These are phyloP conservation scores for Pythium phragmiticola DNA, from an alignment of 352 stramenopile species.

Conservation along the genomic window DNA sequence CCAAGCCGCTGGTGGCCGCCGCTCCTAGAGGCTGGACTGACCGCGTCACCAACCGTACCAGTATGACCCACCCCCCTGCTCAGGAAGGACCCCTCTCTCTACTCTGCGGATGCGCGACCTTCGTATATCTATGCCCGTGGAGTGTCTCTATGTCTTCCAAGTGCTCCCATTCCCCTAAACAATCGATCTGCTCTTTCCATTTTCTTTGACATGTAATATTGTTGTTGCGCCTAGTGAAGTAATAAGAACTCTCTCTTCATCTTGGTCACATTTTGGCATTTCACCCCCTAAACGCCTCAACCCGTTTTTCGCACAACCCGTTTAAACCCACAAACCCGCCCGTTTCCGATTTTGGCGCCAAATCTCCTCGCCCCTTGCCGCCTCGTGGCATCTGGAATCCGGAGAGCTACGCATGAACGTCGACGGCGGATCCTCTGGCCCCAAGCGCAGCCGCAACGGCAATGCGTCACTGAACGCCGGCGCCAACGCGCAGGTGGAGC, in stretches of 20 bases:
- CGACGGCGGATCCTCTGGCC: constrained; percentile 14
- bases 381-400: background rate
- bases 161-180: constrained; percentile 5
- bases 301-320: background rate
- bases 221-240: too few relatives aligned
- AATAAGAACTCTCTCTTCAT: too few relatives aligned
- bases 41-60: constrained; percentile 6
- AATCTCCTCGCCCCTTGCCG: constrained; percentile 3
- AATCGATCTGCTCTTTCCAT: background rate
- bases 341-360: constrained; percentile 26
- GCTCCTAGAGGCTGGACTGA: constrained; percentile 2
- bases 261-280: constrained; percentile 12
- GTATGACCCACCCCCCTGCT: constrained; percentile 5
- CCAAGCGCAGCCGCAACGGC: constrained; percentile 44
- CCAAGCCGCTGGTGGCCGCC: constrained; percentile 16
- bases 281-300: background rate
- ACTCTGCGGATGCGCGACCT: constrained; percentile 21
- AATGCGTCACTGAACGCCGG: constrained; percentile 37
- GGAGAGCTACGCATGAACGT: constrained; percentile 11
- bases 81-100: constrained; percentile 12
- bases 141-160: constrained; percentile 25
- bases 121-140: constrained; percentile 31
- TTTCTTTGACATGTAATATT: background rate
- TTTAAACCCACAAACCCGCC: background rate
- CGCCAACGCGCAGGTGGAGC: constrained; percentile 38